Conservation (phyloP, 2,329 filamentous ascomycete species). For the Ophiostoma triangulosporum region DNA sequence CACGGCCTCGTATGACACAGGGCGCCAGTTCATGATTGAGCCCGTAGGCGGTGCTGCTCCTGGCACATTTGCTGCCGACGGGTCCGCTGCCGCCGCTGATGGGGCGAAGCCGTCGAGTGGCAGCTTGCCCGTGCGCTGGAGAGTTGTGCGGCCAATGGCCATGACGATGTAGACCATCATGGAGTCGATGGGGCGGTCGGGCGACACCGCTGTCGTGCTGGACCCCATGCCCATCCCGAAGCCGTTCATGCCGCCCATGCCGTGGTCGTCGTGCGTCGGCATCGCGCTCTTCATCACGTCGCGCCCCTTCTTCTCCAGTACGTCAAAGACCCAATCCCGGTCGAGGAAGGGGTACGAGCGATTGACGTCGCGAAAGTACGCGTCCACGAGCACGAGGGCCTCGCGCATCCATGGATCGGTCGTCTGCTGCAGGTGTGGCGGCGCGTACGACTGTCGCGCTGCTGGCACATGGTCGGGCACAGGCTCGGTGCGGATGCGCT, state of each 20-base stretch:
- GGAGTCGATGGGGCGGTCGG: slow-evolving; percentile 15
- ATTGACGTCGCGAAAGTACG: slow-evolving; percentile 34
- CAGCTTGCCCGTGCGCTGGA: slow-evolving; percentile 29
- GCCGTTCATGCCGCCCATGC: not conserved
- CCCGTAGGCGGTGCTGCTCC: not conserved
- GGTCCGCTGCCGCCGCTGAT: not conserved
- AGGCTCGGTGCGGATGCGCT: not conserved
- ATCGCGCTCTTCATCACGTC: not conserved
- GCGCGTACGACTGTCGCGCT: not conserved
- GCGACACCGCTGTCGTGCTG: slow-evolving; percentile 7
- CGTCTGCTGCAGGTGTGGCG: slow-evolving; percentile 16
- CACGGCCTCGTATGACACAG: slow-evolving; percentile 26
- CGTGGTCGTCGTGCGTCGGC: not conserved
- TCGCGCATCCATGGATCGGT: slow-evolving; percentile 6
- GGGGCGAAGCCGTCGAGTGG: slow-evolving; percentile 17
- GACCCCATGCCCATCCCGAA: not conserved
- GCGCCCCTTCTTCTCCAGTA: slow-evolving; percentile 20
- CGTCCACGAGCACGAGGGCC: slow-evolving; percentile 24
- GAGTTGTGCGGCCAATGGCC: slow-evolving; percentile 31
- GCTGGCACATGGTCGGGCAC: not conserved
- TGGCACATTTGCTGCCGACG: not conserved
- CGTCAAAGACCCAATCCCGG: slow-evolving; percentile 21
- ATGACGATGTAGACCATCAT: slow-evolving; percentile 30
- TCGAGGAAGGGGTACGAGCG: slow-evolving; percentile 33
- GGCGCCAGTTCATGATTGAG: slow-evolving; percentile 3